These are phyloP conservation scores for Microdochium paspali DNA, from an alignment of 2,329 filamentous ascomycete genomes.

Conservation along the genomic window DNA sequence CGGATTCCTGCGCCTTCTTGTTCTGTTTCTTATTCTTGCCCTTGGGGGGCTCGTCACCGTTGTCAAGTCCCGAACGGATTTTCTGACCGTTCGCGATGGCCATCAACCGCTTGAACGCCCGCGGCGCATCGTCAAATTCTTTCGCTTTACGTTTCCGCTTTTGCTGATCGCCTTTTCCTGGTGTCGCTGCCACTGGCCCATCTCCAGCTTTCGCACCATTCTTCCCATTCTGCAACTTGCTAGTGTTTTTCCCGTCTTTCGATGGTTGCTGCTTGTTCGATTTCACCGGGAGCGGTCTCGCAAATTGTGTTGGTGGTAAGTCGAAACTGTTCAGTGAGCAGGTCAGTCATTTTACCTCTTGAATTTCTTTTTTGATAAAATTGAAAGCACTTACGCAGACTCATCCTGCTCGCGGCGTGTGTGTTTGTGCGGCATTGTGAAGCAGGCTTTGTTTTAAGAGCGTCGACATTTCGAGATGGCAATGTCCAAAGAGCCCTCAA, in stretches of 20 bases:
- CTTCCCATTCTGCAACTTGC: conserved; percentile 4
- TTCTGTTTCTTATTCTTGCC: conserved; percentile 18
- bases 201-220: conserved; percentile 29
- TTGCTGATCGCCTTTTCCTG: conserved; percentile 16
- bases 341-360: conserved; percentile 4
- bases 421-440: conserved; percentile 77
- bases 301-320: conserved; percentile 37
- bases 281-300: conserved; percentile 39
- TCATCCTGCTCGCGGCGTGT: conserved; percentile 54
- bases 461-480: neutral
- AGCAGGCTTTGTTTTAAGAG: neutral
- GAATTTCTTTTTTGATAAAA: no score
- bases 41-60: conserved; percentile 41
- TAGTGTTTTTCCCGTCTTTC: neutral
- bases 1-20: conserved; percentile 10
- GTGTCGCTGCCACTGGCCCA: conserved; percentile 21
- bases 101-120: conserved; percentile 82
- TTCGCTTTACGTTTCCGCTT: conserved; percentile 38
- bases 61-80: conserved; percentile 56
- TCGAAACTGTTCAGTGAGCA: conserved; percentile 29
- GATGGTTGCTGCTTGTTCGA: conserved; percentile 10
- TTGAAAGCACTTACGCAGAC: conserved; percentile 44
- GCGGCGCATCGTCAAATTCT: conserved; percentile 71
- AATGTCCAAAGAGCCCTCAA: no score
- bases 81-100: conserved; percentile 56